A percentile compares a stretch with the other conserved stretches of the same genome.
These are phyloP conservation scores for Sodiomyces alkalinus DNA, from an alignment of 2,329 filamentous ascomycete genomes.

Conservation along the genomic window DNA sequence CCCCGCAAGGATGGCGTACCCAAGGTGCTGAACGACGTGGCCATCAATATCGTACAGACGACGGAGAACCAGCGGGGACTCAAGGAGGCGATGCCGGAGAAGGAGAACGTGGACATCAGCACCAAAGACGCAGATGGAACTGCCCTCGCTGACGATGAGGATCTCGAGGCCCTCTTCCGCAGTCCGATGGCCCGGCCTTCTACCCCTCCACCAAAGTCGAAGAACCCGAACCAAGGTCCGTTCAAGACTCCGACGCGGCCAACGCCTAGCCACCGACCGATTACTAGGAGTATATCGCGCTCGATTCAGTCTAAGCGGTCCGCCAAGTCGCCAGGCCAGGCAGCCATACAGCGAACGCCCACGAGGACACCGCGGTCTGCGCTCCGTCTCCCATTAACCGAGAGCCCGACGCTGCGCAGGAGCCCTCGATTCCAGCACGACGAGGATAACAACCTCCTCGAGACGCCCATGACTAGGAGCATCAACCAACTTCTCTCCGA, in stretches of 20 bases:
- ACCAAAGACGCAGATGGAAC: too few relatives aligned
- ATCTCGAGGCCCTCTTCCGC: slow-evolving; percentile 52
- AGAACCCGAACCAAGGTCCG: slow-evolving; percentile 25
- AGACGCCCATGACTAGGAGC: slow-evolving; percentile 46
- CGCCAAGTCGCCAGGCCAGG: slow-evolving; percentile 27
- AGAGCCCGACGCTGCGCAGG: slow-evolving; percentile 22
- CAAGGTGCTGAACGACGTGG: slow-evolving; percentile 45
- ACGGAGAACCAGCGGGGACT: slow-evolving; percentile 19
- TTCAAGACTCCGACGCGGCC: slow-evolving; percentile 50
- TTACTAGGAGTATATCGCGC: slow-evolving; percentile 44
- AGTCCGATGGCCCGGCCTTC: slow-evolving; percentile 31
- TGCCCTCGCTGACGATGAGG: slow-evolving; percentile 34
- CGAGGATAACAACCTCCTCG: slow-evolving; percentile 14
- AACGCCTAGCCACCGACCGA: slow-evolving; percentile 45
- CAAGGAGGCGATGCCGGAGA: slow-evolving; percentile 19
- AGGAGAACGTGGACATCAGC: slow-evolving; percentile 31
- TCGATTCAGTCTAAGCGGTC: slow-evolving; percentile 34
- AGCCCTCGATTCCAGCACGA: slow-evolving; percentile 19
- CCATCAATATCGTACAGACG: slow-evolving; percentile 35
- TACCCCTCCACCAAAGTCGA: slow-evolving; percentile 34
- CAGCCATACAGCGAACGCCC: slow-evolving; percentile 31
- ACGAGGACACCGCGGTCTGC: slow-evolving; percentile 24
- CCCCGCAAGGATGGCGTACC: slow-evolving; percentile 49
- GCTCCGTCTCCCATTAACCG: slow-evolving; percentile 10
- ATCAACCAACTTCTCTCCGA: slow-evolving; percentile 49